A percentile compares a stretch with the other conserved stretches of the same genome.
Conservation (phyloP, 1,139 yeast genomes). For the Citeromyces hawaiiensis region DNA sequence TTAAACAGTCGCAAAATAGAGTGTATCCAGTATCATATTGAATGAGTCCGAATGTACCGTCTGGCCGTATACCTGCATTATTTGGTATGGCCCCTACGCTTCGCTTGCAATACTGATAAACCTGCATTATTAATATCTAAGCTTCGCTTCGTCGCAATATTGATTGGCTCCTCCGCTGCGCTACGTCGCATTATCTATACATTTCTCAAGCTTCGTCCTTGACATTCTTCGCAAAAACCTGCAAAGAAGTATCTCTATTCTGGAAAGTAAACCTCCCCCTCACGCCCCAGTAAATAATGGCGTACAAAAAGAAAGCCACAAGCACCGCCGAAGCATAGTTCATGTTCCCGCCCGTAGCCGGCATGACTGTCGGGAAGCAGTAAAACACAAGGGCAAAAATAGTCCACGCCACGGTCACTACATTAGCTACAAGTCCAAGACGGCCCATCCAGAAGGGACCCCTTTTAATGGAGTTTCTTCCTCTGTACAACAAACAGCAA, state of each 20-base stretch:
- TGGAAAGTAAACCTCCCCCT: background rate
- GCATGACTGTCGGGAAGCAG: conserved; percentile 30
- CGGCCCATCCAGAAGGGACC: conserved; percentile 64
- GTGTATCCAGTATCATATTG: too few relatives aligned
- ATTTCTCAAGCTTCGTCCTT: background rate
- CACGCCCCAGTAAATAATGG: conserved; percentile 22
- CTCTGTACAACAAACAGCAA: conserved; percentile 36
- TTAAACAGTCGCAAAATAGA: too few relatives aligned
- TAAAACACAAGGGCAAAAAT: conserved; percentile 26
- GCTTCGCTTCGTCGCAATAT: too few relatives aligned
- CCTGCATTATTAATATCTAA: too few relatives aligned
- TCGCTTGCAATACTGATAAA: too few relatives aligned
- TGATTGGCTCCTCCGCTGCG: too few relatives aligned
- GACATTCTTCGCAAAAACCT: background rate
- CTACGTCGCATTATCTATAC: too few relatives aligned
- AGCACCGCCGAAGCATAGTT: conserved; percentile 30
- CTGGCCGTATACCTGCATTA: too few relatives aligned
- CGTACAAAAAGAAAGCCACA: conserved; percentile 19
- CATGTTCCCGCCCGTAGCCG: conserved; percentile 29
- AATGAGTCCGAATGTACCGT: too few relatives aligned
- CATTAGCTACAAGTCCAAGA: conserved; percentile 41
- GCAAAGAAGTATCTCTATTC: background rate
- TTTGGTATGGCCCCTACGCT: too few relatives aligned
- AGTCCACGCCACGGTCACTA: conserved; percentile 26
- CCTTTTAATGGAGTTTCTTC: conserved; percentile 44